Base-by-base conservation (phyloP, 75 land plant species). In the Isoetes taiwanensis region DNA sequence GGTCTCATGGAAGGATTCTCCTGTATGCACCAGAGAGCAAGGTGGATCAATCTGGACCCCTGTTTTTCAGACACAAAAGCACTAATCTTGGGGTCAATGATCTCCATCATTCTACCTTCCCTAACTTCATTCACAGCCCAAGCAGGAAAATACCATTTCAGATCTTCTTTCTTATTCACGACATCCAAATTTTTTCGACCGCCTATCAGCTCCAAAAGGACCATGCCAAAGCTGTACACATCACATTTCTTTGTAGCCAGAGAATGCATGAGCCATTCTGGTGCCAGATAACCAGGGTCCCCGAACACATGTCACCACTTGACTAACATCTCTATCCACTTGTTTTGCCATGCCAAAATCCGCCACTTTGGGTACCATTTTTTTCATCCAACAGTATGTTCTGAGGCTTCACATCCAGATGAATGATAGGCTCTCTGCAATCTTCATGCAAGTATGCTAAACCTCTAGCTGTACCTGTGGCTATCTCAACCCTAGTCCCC, bases 11-110 rank as follows among this genome's bases (percentile, higher is more conserved):
- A 12, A 0, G 64, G 58, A 4, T 56, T 33, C 57, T 54, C 46
- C 28, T 69, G 72, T 9, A 62, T 62, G 52, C 72, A 69, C 65
- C 65, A 69, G 17, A 62, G 25, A n/a, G 54, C 72, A 5, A 62
- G 60, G 4, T 35, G 52, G 16, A 55, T 16, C 17, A 63, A 10
- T 28, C 35, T 43, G 16, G n/a, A 16, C 20, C 26, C 37, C 30
- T 61, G 33, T n/a, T n/a, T n/a, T n/a, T n/a, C n/a, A n/a, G n/a
- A n/a, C n/a, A 19, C 50, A 19, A 19, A n/a, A 46, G n/a, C 50
- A 19, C 50, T 46, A 19, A 46, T 16, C 50, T n/a, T 46, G 21
- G 16, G 12, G 50, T 46, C 50, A 6, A 46, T n/a, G 16, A 46
- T 16, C 16, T 16, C 50, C 50, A 46, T 16, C 50, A 46, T 3